Evolutionary conservation across 805 yeast genomes (phyloP).

Genomic region (Metschnikowia sp.): DNA sequence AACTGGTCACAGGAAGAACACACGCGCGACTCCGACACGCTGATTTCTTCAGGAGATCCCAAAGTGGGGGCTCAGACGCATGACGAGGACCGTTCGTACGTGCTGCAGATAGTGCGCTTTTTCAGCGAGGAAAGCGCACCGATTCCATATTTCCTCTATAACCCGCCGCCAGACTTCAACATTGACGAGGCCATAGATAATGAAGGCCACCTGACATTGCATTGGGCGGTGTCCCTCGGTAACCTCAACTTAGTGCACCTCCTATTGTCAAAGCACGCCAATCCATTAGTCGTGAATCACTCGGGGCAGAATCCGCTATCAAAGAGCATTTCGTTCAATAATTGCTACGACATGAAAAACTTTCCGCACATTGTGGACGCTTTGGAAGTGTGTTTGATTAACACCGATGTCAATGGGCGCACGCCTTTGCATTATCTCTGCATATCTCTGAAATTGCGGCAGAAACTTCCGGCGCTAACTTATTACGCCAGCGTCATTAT

Average conservation of each 20-base stretch:
- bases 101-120: slow-evolving; percentile 38
- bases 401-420: slow-evolving; percentile 67
- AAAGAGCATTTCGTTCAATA: slow-evolving; percentile 81
- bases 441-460: slow-evolving; percentile 58
- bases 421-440: slow-evolving; percentile 88
- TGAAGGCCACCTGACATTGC: slow-evolving; percentile 92
- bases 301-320: slow-evolving; percentile 85
- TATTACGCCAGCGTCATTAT: slow-evolving; percentile 78
- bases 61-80: slow-evolving; percentile 27
- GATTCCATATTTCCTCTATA: slow-evolving; percentile 62
- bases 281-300: slow-evolving; percentile 48
- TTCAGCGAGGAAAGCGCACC: slow-evolving; percentile 42
- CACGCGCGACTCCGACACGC: slow-evolving; percentile 39
- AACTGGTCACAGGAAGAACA: slow-evolving; percentile 43
- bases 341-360: slow-evolving; percentile 75
- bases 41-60: slow-evolving; percentile 20
- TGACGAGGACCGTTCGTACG: slow-evolving; percentile 45
- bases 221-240: slow-evolving; percentile 98
- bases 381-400: slow-evolving; percentile 71
- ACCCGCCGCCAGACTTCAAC: slow-evolving; percentile 64
- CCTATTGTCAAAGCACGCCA: slow-evolving; percentile 72
- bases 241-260: slow-evolving; percentile 73
- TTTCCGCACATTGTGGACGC: slow-evolving; percentile 77
- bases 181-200: slow-evolving; percentile 81
- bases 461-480: slow-evolving; percentile 73